Conservation (phyloP, 1,284 basidiomycete genomes). For the Ustilago trichophora region DNA sequence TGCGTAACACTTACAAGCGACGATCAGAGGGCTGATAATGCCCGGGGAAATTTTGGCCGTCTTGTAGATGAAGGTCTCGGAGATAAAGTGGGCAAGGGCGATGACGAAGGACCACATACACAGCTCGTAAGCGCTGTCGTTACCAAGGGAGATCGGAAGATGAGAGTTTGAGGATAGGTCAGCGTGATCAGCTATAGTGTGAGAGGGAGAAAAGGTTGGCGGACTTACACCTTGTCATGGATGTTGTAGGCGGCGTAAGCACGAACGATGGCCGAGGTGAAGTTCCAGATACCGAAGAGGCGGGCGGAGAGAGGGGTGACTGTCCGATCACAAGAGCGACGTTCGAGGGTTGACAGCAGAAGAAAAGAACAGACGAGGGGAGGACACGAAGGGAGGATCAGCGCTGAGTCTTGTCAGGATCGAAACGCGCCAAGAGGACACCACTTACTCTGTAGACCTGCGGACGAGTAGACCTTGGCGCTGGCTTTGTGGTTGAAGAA, state of each 20-base stretch:
- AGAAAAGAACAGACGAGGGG: neutral
- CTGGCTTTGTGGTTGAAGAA: slow-evolving; percentile 50
- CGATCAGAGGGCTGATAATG: slow-evolving; percentile 80
- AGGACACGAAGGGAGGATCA: neutral
- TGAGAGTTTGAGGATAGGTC: too few relatives aligned
- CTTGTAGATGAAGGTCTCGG: slow-evolving; percentile 84
- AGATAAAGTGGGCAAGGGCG: slow-evolving; percentile 86
- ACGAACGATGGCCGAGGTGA: slow-evolving; percentile 60
- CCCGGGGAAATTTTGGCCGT: slow-evolving; percentile 76
- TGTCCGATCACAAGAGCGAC: slow-evolving; percentile 5
- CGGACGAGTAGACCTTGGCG: slow-evolving; percentile 57
- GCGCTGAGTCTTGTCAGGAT: neutral
- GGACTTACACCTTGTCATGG: slow-evolving; percentile 49
- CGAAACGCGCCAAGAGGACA: neutral
- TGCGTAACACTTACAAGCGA: slow-evolving; percentile 77
- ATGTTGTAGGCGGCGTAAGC: slow-evolving; percentile 62
- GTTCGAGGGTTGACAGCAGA: neutral
- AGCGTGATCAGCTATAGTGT: slow-evolving; percentile 17
- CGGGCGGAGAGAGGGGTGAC: slow-evolving; percentile 61
- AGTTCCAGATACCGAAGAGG: slow-evolving; percentile 63
- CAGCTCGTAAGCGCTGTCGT: slow-evolving; percentile 76
- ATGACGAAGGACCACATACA: slow-evolving; percentile 86
- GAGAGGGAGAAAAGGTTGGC: slow-evolving; percentile 15
- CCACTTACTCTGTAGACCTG: slow-evolving; percentile 36
- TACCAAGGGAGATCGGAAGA: neutral